These are phyloP conservation scores for Glycine tomentella DNA, from an alignment of 306 rosid genomes.

Conservation along the genomic window DNA sequence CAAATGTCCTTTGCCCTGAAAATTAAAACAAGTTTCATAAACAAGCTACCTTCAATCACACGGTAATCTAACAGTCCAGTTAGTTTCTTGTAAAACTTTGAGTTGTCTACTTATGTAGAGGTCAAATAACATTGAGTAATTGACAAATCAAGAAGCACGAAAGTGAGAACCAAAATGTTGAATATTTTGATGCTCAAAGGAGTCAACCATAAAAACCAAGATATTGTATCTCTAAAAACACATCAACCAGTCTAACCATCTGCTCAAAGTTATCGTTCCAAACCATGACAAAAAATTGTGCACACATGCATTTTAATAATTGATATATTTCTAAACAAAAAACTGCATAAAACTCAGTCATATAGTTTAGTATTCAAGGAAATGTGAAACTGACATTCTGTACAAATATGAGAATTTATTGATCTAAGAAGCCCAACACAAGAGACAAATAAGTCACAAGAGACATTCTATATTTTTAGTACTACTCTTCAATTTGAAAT, in stretches of 20 bases:
- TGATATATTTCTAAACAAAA: background rate
- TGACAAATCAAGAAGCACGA: constrained; percentile 18
- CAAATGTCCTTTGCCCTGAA: constrained; percentile 93
- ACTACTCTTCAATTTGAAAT: too few relatives aligned
- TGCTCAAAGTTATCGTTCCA: too few relatives aligned
- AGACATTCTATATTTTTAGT: too few relatives aligned
- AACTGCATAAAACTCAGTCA: too few relatives aligned
- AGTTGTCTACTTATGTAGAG: constrained; percentile 19
- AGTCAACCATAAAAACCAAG: constrained; percentile 44
- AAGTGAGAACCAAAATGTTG: constrained; percentile 7
- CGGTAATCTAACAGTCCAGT: constrained; percentile 16
- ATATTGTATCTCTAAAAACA: background rate
- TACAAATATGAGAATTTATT: too few relatives aligned
- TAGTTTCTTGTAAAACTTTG: constrained; percentile 5
- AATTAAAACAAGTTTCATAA: constrained; percentile 39
- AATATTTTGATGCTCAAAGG: background rate
- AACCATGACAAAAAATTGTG: too few relatives aligned
- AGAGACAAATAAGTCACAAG: too few relatives aligned
- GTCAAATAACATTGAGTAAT: constrained; percentile 2
- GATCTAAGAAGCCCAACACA: too few relatives aligned
- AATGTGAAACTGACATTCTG: too few relatives aligned
- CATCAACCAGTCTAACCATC: background rate
- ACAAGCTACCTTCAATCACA: constrained; percentile 28
- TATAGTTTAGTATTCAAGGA: too few relatives aligned
- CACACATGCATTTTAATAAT: background rate